These are phyloP conservation scores for Microbotryum violaceum DNA, from an alignment of 1,284 basidiomycete genomes.

Conservation along the genomic window DNA sequence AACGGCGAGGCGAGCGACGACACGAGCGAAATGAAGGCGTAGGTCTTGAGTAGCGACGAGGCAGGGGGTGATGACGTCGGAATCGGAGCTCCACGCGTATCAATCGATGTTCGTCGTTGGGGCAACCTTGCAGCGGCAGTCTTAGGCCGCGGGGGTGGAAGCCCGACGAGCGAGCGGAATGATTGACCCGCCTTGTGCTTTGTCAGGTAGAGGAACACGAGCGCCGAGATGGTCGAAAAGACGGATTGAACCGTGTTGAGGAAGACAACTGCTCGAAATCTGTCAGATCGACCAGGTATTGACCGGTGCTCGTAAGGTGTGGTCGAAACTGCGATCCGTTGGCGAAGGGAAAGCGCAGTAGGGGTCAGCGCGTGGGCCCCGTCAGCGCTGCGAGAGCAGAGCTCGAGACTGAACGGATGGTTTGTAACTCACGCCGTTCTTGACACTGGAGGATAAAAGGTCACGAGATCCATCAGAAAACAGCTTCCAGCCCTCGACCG, in stretches of 20 bases:
- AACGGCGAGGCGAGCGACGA: conserved; percentile 90
- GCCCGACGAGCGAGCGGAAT: conserved; percentile 13
- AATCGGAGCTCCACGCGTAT: too few relatives aligned
- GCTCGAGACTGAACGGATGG: not conserved
- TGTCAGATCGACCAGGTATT: conserved; percentile 21
- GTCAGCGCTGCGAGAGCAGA: not conserved
- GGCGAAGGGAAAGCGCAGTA: not conserved
- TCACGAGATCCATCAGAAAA: not conserved
- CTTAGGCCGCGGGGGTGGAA: not conserved
- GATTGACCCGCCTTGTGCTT: conserved; percentile 9
- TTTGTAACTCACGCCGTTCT: conserved; percentile 21
- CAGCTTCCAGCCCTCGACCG: not conserved
- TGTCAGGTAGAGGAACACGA: conserved; percentile 33
- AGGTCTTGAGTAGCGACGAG: conserved; percentile 53
- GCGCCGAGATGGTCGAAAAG: conserved; percentile 30
- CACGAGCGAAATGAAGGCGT: conserved; percentile 76
- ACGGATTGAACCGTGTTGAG: conserved; percentile 91
- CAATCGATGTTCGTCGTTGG: too few relatives aligned
- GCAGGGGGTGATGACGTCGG: not conserved
- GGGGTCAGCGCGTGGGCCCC: not conserved
- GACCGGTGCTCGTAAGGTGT: conserved; percentile 25
- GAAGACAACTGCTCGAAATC: conserved; percentile 57
- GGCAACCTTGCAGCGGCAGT: too few relatives aligned
- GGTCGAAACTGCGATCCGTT: conserved; percentile 20
- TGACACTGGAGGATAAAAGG: conserved; percentile 22